Base-by-base conservation (phyloP, 1,284 basidiomycete species). In the Coriolopsis trogii region DNA sequence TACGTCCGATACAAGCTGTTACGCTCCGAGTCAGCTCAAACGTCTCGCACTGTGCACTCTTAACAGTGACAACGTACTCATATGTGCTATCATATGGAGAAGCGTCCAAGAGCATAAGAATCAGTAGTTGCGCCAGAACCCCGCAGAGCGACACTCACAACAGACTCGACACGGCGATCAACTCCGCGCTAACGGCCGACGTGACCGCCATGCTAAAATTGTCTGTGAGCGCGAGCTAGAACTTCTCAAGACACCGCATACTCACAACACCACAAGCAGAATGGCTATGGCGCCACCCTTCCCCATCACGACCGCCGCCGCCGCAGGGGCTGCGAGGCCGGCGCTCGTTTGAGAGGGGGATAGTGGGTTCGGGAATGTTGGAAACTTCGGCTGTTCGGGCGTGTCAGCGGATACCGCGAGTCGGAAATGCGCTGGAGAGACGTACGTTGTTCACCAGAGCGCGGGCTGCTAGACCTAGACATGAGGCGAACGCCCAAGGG, bases 1-100 rank as follows among this genome's bases (percentile, higher is more conserved):
- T 88, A 89, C 16, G 79, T 82, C 69, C 87, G 80, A 68, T 86
- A 91, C 8, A 90, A 37, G 47, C 64, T 69, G 30, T 16, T n/a
- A n/a, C n/a, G n/a, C n/a, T n/a, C n/a, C n/a, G n/a, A 12, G 25
- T 21, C 41, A 39, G n/a, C 25, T 6, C 34, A 6, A 30, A 21
- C n/a, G 23, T 8, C 30, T 24, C n/a, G 18, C n/a, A 28, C 13
- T 24, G n/a, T 23, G 18, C 18, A 7, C 18, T 7, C 39, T n/a
- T 24, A 18, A 20, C 3, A n/a, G n/a, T 4, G 4, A 16, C 9
- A 15, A 64, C 72, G 26, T 55, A 78, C 75, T 78, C 76, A 44
- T 77, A 78, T 9, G 56, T 42, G 39, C 56, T 58, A 18, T 6
- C 18, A 6, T 6, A 10, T 13, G 21, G n/a, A 4, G 13, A 2